Conservation (phyloP, 2,329 filamentous ascomycete genomes). For the Kalaharituber pfeilii region DNA sequence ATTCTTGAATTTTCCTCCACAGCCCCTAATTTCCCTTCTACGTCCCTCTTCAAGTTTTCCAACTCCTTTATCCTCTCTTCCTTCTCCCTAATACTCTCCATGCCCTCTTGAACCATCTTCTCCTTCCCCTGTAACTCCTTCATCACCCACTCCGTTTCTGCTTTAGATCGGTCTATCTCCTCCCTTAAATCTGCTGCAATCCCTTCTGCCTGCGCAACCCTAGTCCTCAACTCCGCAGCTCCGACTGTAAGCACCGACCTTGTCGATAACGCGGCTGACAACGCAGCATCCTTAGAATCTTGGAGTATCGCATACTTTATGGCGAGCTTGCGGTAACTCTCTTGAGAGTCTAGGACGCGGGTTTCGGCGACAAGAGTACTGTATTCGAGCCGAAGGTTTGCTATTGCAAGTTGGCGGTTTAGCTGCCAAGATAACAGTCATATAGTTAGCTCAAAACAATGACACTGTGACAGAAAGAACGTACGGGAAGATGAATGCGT, state of each 20-base stretch:
- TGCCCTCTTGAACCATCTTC: not conserved
- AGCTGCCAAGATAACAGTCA: too few species aligned
- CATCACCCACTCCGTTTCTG: not conserved
- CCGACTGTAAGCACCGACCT: slow-evolving; percentile 1
- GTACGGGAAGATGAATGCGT: too few species aligned
- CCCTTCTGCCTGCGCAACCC: not conserved
- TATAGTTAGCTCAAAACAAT: too few species aligned
- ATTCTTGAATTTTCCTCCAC: slow-evolving; percentile 22
- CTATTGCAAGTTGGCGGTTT: slow-evolving; percentile 11
- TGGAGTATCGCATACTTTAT: slow-evolving; percentile 11
- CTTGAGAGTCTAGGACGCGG: slow-evolving; percentile 10
- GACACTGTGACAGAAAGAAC: too few species aligned
- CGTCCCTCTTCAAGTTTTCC: slow-evolving; percentile 11
- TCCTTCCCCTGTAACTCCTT: slow-evolving; percentile 1
- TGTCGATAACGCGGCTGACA: slow-evolving; percentile 6
- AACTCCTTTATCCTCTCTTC: slow-evolving; percentile 11
- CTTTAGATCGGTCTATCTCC: too few species aligned
- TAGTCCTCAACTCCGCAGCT: not conserved
- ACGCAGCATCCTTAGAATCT: not conserved
- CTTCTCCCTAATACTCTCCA: slow-evolving; percentile 3
- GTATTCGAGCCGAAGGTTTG: slow-evolving; percentile 9
- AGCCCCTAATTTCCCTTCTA: slow-evolving; percentile 6
- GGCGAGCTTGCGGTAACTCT: slow-evolving; percentile 12
- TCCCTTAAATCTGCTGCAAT: not conserved
- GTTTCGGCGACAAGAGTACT: slow-evolving; percentile 7